Evolutionary conservation across 352 stramenopile species (phyloP), one percentile per base, ranked within the genome.

Genomic region (Blastocystis hominis): DNA sequence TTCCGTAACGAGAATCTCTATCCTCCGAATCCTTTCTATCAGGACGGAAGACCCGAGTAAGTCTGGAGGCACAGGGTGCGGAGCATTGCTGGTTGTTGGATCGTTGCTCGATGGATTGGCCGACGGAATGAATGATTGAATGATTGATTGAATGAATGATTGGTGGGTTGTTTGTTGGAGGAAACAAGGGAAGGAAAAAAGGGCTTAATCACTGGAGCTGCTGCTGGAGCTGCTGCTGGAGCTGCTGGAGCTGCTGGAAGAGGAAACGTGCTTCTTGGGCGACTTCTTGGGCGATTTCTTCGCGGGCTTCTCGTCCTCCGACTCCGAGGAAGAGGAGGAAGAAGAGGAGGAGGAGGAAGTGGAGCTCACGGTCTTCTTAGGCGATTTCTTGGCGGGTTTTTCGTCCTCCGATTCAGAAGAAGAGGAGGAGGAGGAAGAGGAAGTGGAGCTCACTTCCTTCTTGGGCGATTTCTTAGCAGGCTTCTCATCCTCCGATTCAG

Each of bases 1-100:
- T 87, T 87, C 77, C 62, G 77, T 34, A 87, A 87, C 53, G 62
- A 36, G 44, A 87, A 87, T 64, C 50, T 87, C 24, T 84, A 84
- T 84, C 72, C 72, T 68, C 72, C 72, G 9, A 84, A 84, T 68
- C 72, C 72, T 34, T 84, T 84, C 72, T 84, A 84, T 30, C 72
- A 84, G 72, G 72, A 84, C 30, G 72, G 72, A 84, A 84, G 42
- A 42, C 72, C 72, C 0, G 72, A 84, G 50, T 63, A 68, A 80
- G 47, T 47, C 20, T 70, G 62, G 24, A 2, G 40, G 40, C 46
- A 70, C n/a, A n/a, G n/a, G n/a, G n/a, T n/a, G n/a, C n/a, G n/a
- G n/a, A n/a, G n/a, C n/a, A n/a, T n/a, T n/a, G n/a, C n/a, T n/a
- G n/a, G n/a, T n/a, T n/a, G n/a, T n/a, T n/a, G n/a, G n/a, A n/a